Percentiles rank a stretch among this genome's conserved stretches.
Conservation (phyloP, 495 filamentous ascomycete genomes). For the Aspergillus steynii region DNA sequence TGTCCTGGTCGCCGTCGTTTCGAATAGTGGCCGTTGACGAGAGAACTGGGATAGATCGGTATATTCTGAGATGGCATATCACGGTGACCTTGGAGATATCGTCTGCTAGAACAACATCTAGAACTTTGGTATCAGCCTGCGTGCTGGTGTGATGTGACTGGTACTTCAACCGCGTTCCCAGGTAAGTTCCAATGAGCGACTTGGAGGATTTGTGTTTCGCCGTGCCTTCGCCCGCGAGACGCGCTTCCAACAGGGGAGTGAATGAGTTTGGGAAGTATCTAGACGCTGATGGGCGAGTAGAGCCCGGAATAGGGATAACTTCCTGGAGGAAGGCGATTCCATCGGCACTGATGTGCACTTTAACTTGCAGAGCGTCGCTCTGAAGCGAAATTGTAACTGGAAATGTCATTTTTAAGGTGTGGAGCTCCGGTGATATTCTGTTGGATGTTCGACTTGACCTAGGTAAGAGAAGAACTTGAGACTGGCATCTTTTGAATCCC, state of each 20-base stretch:
- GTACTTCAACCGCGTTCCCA: slow-evolving; percentile 17
- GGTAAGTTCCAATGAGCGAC: slow-evolving; percentile 17
- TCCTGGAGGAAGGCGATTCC: slow-evolving; percentile 10
- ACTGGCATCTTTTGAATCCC: no score
- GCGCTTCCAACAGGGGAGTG: slow-evolving; percentile 19
- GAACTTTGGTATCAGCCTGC: background rate
- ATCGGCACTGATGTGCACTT: slow-evolving; percentile 7
- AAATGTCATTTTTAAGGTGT: background rate
- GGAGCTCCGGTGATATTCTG: background rate
- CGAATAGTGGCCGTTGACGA: slow-evolving; percentile 14
- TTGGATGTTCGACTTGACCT: background rate
- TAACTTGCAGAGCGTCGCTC: slow-evolving; percentile 9
- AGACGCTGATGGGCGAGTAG: slow-evolving; percentile 5
- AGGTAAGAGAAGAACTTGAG: no score
- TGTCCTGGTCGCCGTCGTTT: slow-evolving; percentile 9
- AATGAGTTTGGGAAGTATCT: slow-evolving; percentile 11
- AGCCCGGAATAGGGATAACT: slow-evolving; percentile 2
- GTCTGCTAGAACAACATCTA: slow-evolving; percentile 13
- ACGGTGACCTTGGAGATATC: slow-evolving; percentile 9
- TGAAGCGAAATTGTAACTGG: slow-evolving; percentile 8
- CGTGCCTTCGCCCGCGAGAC: slow-evolving; percentile 24
- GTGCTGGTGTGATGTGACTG: slow-evolving; percentile 9
- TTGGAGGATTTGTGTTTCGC: slow-evolving; percentile 20
- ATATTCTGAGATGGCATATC: slow-evolving; percentile 13
- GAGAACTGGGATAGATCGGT: slow-evolving; percentile 13